These are phyloP conservation scores for Didymella arachidicola DNA, from an alignment of 2,329 filamentous ascomycete genomes.

Conservation along the genomic window DNA sequence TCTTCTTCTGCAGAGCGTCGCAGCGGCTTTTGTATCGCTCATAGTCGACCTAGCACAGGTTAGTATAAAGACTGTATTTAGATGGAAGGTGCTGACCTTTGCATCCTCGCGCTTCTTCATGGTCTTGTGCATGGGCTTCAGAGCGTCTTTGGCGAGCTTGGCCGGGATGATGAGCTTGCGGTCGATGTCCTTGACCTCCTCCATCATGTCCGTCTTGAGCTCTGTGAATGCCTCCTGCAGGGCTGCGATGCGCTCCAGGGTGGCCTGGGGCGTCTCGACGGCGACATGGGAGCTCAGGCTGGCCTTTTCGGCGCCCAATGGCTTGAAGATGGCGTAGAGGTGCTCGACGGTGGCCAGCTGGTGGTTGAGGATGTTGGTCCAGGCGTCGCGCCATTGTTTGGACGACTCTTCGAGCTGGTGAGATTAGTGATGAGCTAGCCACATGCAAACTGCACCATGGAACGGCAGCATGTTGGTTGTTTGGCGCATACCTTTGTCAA, in stretches of 20 bases:
- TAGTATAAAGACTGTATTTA: slow-evolving; percentile 7
- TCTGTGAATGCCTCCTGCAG: slow-evolving; percentile 74
- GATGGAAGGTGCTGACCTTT: slow-evolving; percentile 57
- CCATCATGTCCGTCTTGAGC: slow-evolving; percentile 73
- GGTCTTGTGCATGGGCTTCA: slow-evolving; percentile 78
- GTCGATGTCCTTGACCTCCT: slow-evolving; percentile 76
- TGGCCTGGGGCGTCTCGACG: slow-evolving; percentile 66
- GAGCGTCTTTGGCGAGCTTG: slow-evolving; percentile 70
- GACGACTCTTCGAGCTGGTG: slow-evolving; percentile 76
- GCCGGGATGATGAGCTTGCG: slow-evolving; percentile 73
- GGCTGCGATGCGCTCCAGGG: slow-evolving; percentile 69
- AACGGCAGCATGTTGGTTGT: neutral
- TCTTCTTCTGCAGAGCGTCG: slow-evolving; percentile 74
- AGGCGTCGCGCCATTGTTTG: slow-evolving; percentile 79
- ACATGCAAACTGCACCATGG: too few relatives aligned
- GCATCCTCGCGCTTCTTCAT: slow-evolving; percentile 87
- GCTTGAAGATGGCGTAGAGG: slow-evolving; percentile 77
- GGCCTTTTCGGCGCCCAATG: slow-evolving; percentile 72
- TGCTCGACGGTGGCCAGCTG: slow-evolving; percentile 72
- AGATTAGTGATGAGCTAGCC: neutral
- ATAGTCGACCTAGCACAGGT: slow-evolving; percentile 68
- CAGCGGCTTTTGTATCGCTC: slow-evolving; percentile 78
- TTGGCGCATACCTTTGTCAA: slow-evolving; percentile 68
- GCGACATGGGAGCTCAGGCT: slow-evolving; percentile 59
- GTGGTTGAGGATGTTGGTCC: slow-evolving; percentile 73